phyloP scores from a whole-genome alignment of 129 eudicot species.

The Oenanthe sinensis region DNA sequence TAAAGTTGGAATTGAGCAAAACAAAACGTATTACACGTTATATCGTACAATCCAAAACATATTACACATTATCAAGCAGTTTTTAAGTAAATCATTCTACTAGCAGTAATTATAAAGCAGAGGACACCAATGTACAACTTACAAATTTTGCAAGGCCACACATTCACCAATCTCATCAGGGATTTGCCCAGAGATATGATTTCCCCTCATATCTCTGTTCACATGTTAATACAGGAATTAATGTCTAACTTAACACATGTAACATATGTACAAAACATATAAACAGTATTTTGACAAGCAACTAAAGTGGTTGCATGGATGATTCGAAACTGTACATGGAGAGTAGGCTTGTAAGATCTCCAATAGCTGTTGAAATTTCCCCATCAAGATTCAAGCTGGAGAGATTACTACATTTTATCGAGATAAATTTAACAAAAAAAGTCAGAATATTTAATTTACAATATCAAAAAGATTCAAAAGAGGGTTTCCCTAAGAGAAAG shows the following conservation, averaged over 20 bases:
- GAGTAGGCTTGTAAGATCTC: slow-evolving; percentile 61
- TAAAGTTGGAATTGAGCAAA: neutral
- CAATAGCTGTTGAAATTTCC: slow-evolving; percentile 88
- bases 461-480: neutral
- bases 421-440: slow-evolving; percentile 1
- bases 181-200: slow-evolving; percentile 83
- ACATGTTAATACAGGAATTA: neutral
- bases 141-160: slow-evolving; percentile 59
- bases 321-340: slow-evolving; percentile 52
- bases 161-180: slow-evolving; percentile 99
- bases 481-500: neutral
- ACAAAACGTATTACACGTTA: neutral
- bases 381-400: slow-evolving; percentile 96
- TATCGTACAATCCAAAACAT: neutral
- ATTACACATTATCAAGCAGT: neutral
- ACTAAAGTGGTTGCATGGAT: neutral
- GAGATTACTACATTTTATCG: slow-evolving; percentile 48
- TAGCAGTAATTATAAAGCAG: neutral
- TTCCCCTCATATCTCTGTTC: slow-evolving; percentile 76
- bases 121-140: slow-evolving; percentile 17
- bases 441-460: neutral
- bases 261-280: neutral
- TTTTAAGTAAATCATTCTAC: neutral
- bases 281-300: neutral
- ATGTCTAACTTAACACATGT: neutral